Base-by-base conservation (phyloP, 2,329 filamentous ascomycete species). In the Fusarium irregulare region DNA sequence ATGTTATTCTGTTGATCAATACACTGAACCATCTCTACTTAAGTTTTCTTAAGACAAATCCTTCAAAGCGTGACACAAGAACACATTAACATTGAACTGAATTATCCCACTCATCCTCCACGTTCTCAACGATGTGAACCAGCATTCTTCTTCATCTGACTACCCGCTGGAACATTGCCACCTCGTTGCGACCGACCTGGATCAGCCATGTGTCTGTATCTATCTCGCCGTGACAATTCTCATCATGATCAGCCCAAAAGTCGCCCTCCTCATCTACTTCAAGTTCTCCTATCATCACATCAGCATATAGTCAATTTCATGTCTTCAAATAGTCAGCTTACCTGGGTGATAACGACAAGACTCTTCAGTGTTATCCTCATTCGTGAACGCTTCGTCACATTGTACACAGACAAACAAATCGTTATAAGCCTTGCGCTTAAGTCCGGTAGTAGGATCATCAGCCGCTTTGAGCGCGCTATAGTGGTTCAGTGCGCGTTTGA, bases 371-470 rank as follows among this genome's bases (percentile, higher is more conserved):
- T 74, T 75, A 7, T 68, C 64, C 6, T 64, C 54, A 4, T 58
- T 18, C 4, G 37, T 37, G 4, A 68, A 74, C 0, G 57, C 49
- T 1, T 25, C 25, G 27, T 63, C 65, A 6, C 70, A 74, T 34
- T 73, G 61, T 3, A 68, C 56, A 6, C 70, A 73, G 7, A 73
- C 42, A 20, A 46, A 63, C 11, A 74, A 4, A 1, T 74, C 72
- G 3, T 40, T 48, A 5, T 16, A 25, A 1, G 68, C 72, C 51
- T 74, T 74, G 23, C 72, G 70, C 53, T 74, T 71, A 27, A 49
- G 46, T 2, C 45, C 48, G 0, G 59, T 49, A 1, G 37, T 20
- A 16, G 32, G 45, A 3, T 25, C 21, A 20, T 61, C 50, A 4
- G 55, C 51, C 1, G 56, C 46, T 12, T 64, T 57, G 23, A 73